Evolutionary conservation across 148 eudicot species (phyloP).

Genomic region (Rhododendron kiyosumense): DNA sequence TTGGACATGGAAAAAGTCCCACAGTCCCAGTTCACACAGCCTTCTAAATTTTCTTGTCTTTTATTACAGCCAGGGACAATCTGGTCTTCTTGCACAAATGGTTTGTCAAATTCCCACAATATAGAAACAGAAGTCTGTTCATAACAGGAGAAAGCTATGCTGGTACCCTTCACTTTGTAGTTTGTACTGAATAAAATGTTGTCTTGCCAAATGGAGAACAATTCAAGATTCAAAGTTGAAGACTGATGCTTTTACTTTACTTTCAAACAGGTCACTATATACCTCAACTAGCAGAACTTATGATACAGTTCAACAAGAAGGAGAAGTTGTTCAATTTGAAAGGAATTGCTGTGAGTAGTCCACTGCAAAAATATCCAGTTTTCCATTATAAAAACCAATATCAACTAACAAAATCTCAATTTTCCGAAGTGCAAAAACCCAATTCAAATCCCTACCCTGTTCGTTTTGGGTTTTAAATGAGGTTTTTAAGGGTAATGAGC

Average conservation of each 20-base stretch:
- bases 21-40: neutral
- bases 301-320: slow-evolving; percentile 26
- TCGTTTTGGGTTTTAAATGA: no score
- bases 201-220: neutral
- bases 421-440: no score
- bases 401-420: no score
- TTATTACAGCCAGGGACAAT: slow-evolving; percentile 24
- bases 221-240: neutral
- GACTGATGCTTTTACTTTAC: neutral
- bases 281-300: slow-evolving; percentile 29
- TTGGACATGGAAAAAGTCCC: neutral
- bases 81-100: slow-evolving; percentile 22
- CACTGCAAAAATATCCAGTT: neutral
- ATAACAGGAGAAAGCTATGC: slow-evolving; percentile 33
- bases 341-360: slow-evolving; percentile 24
- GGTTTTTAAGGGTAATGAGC: no score
- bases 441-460: no score
- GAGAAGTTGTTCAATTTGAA: slow-evolving; percentile 21
- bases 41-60: neutral
- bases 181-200: neutral
- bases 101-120: slow-evolving; percentile 27
- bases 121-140: slow-evolving; percentile 23
- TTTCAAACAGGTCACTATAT: slow-evolving; percentile 23
- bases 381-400: neutral
- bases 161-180: slow-evolving; percentile 1